Evolutionary conservation across 805 yeast species (phyloP).

Genomic region (Kodamaea nitidulidarum): DNA sequence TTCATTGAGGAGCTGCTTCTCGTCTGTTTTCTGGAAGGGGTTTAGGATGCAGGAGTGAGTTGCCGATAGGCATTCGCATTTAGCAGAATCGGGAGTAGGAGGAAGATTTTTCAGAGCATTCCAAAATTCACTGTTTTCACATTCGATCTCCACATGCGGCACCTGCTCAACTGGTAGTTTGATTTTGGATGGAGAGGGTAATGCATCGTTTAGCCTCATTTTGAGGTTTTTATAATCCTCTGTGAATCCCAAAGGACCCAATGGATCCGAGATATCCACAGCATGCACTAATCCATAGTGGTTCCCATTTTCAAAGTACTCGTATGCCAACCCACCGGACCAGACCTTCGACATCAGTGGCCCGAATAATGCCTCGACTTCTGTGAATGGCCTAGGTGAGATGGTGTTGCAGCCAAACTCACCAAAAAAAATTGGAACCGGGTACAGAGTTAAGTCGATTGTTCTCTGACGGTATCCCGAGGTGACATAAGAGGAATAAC

Average conservation of each 20-base stretch:
- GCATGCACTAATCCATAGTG: slow-evolving; percentile 33
- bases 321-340: slow-evolving; percentile 39
- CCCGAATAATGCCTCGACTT: slow-evolving; percentile 33
- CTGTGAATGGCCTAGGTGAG: slow-evolving; percentile 38
- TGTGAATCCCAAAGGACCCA: slow-evolving; percentile 15
- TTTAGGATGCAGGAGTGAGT: slow-evolving; percentile 35
- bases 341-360: slow-evolving; percentile 31
- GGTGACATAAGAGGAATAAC: slow-evolving; percentile 32
- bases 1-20: slow-evolving; percentile 20
- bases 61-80: slow-evolving; percentile 44
- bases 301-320: slow-evolving; percentile 33
- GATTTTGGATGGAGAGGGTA: slow-evolving; percentile 17
- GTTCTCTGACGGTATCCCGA: slow-evolving; percentile 38
- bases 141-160: not conserved
- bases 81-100: slow-evolving; percentile 36
- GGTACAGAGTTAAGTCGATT: slow-evolving; percentile 22
- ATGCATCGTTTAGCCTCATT: slow-evolving; percentile 17
- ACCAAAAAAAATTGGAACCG: slow-evolving; percentile 37
- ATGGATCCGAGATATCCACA: slow-evolving; percentile 19
- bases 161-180: not conserved
- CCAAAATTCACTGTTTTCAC: slow-evolving; percentile 13
- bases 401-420: slow-evolving; percentile 37
- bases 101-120: slow-evolving; percentile 28
- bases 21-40: slow-evolving; percentile 21
- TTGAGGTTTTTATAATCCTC: slow-evolving; percentile 30